phyloP scores from a whole-genome alignment of 495 filamentous ascomycete species.

The Aspergillus indologenus region DNA sequence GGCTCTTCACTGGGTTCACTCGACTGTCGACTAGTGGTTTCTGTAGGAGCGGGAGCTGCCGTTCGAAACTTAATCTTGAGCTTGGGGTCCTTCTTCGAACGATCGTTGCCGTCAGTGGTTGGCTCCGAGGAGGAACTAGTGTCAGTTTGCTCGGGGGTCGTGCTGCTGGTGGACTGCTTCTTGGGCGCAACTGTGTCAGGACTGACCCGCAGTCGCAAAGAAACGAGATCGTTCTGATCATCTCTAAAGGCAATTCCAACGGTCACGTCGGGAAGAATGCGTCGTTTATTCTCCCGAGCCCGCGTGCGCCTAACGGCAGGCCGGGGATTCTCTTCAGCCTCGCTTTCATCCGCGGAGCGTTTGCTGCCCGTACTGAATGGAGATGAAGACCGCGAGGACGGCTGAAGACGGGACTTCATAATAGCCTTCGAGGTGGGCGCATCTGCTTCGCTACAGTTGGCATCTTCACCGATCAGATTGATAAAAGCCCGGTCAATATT shows the following conservation, averaged over 20 bases:
- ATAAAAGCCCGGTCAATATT: slow-evolving; percentile 59
- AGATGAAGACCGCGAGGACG: slow-evolving; percentile 42
- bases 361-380: slow-evolving; percentile 48
- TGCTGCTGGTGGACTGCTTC: slow-evolving; percentile 10
- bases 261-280: slow-evolving; percentile 43
- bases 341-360: slow-evolving; percentile 47
- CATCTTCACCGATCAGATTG: slow-evolving; percentile 52
- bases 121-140: slow-evolving; percentile 14
- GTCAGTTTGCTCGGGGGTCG: slow-evolving; percentile 7
- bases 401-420: slow-evolving; percentile 38
- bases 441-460: slow-evolving; percentile 28
- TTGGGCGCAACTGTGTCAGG: slow-evolving; percentile 18
- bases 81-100: slow-evolving; percentile 11
- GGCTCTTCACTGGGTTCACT: slow-evolving; percentile 16
- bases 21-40: slow-evolving; percentile 14
- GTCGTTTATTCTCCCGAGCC: slow-evolving; percentile 32
- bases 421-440: slow-evolving; percentile 23
- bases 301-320: slow-evolving; percentile 30
- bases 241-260: slow-evolving; percentile 48
- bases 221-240: slow-evolving; percentile 45
- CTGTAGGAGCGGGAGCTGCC: neutral
- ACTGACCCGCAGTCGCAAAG: slow-evolving; percentile 41
- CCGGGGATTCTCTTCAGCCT: slow-evolving; percentile 37
- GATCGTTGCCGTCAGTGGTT: slow-evolving; percentile 5
- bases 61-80: slow-evolving; percentile 9